Evolutionary conservation across 2,329 filamentous ascomycete genomes (phyloP), one percentile per base, ranked within the genome.

Genomic region (Sporothrix pallida): DNA sequence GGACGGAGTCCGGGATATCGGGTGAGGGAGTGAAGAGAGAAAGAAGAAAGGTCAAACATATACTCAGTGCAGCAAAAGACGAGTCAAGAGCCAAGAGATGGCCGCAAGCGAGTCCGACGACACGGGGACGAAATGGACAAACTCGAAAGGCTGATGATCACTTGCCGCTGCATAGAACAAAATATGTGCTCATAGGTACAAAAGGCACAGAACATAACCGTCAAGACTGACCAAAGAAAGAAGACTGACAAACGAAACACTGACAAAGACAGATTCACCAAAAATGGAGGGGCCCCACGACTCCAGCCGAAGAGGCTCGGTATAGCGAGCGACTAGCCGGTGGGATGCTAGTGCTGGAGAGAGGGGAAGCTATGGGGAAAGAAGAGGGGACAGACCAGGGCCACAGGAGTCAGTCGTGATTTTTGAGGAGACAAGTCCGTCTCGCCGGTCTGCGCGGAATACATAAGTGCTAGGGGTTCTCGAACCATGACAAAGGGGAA

Each of bases 231-330:
- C 48, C 48, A 52, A 17, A 52, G 7, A 52, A 17, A n/a, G n/a
- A 52, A 52, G 3, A 52, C 3, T 12, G 12, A 60, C 12, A 31
- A 60, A 23, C 9, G 13, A 31, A 60, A 15, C 13, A 15, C 10
- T 10, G 12, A 37, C 26, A 60, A 60, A 60, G 37, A 52, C 12
- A 20, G 37, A 62, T 37, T 37, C 31, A 37, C 31, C 31, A 37
- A 37, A 37, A 37, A 56, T 62, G 15, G 60, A 17, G n/a, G 52
- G 52, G 60, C 60, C 62, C 71, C 62, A 72, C 71, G 62, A 72
- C 50, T 69, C 71, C 71, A 72, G 37, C 71, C 71, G 71, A 69
- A 68, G 62, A 72, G 52, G 31, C 71, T 23, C 60, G 48, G 48
- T 7, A 60, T 15, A 23, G n/a, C 17, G 31, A 56, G 44, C 26